phyloP scores from a whole-genome alignment of 768 basidiomycete species.

The Boletellus emodensis region DNA sequence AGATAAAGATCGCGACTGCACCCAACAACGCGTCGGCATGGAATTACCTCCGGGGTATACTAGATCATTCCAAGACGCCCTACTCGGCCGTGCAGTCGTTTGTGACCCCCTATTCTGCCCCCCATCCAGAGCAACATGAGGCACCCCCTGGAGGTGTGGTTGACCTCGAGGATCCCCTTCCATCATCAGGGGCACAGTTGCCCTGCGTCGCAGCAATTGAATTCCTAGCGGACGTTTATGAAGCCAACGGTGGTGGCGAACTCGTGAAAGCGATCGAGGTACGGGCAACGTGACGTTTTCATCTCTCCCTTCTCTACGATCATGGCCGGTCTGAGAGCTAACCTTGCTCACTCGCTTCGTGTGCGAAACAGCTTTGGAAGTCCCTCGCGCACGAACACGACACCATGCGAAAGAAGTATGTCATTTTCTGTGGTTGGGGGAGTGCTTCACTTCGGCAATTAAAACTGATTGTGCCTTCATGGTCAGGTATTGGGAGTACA shows the following conservation, averaged over 20 bases:
- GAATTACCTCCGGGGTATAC: slow-evolving; percentile 92
- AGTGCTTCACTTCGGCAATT: slow-evolving; percentile 18
- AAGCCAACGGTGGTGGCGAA: slow-evolving; percentile 49
- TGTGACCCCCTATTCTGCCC: slow-evolving; percentile 57
- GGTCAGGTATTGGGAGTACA: slow-evolving; percentile 71
- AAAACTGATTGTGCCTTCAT: slow-evolving; percentile 16
- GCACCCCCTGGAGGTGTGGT: slow-evolving; percentile 42
- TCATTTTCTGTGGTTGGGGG: slow-evolving; percentile 13
- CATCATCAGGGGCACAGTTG: slow-evolving; percentile 59
- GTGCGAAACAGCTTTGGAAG: slow-evolving; percentile 56
- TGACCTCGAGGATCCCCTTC: slow-evolving; percentile 73
- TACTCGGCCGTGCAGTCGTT: slow-evolving; percentile 55
- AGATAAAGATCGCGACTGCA: slow-evolving; percentile 76
- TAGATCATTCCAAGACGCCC: slow-evolving; percentile 58
- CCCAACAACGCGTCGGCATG: slow-evolving; percentile 95
- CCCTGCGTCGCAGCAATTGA: slow-evolving; percentile 81
- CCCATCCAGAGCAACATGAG: slow-evolving; percentile 27
- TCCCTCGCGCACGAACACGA: slow-evolving; percentile 67
- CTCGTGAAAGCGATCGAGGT: slow-evolving; percentile 50
- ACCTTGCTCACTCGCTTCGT: slow-evolving; percentile 10
- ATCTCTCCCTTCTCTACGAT: neutral
- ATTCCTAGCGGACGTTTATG: slow-evolving; percentile 77
- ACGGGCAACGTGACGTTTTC: slow-evolving; percentile 2
- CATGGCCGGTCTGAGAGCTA: slow-evolving; percentile 2
- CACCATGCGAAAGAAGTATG: slow-evolving; percentile 71